A percentile compares a stretch with the other conserved stretches of the same genome.
phyloP scores from a whole-genome alignment of 2,329 filamentous ascomycete species.

The Exophiala calicioides region DNA sequence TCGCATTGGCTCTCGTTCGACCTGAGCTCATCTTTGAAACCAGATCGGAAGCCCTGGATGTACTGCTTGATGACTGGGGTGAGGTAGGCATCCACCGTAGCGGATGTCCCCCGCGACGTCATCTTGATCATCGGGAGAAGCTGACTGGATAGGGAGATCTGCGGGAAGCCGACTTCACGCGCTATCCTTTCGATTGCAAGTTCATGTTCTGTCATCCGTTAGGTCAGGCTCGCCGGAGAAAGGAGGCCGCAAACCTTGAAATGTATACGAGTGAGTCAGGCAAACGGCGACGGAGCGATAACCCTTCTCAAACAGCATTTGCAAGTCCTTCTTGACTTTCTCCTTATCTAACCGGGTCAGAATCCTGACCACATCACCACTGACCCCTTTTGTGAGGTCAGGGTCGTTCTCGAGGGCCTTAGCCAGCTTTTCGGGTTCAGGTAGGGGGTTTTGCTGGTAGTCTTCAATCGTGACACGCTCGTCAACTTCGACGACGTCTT shows the following conservation, averaged over 20 bases:
- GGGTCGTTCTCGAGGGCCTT: conserved; percentile 2
- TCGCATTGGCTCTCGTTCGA: conserved; percentile 73
- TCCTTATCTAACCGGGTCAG: conserved; percentile 44
- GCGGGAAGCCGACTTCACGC: conserved; percentile 70
- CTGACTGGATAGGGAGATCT: conserved; percentile 75
- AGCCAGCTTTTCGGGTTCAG: background rate
- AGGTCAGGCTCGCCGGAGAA: conserved; percentile 12
- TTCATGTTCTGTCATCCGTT: conserved; percentile 67
- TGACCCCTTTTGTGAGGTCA: conserved; percentile 7
- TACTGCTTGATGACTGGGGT: conserved; percentile 79
- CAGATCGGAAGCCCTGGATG: conserved; percentile 56
- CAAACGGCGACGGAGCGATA: conserved; percentile 19
- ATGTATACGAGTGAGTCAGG: conserved; percentile 82
- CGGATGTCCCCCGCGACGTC: conserved; percentile 73
- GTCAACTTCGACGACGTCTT: conserved; percentile 79
- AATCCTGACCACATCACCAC: conserved; percentile 9
- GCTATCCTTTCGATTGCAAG: conserved; percentile 75
- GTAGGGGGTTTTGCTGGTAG: conserved; percentile 20
- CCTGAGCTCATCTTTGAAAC: conserved; percentile 77
- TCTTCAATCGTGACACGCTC: conserved; percentile 65
- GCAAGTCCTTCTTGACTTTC: conserved; percentile 58
- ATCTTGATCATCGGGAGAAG: conserved; percentile 84
- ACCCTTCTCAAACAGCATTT: conserved; percentile 43
- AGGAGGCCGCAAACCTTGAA: conserved; percentile 44
- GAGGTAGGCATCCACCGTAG: conserved; percentile 77